A percentile compares a stretch with the other conserved stretches of the same genome.
Evolutionary conservation across 1,139 yeast species (phyloP).

Genomic region (Zhuliangozyma blackwelliae): DNA sequence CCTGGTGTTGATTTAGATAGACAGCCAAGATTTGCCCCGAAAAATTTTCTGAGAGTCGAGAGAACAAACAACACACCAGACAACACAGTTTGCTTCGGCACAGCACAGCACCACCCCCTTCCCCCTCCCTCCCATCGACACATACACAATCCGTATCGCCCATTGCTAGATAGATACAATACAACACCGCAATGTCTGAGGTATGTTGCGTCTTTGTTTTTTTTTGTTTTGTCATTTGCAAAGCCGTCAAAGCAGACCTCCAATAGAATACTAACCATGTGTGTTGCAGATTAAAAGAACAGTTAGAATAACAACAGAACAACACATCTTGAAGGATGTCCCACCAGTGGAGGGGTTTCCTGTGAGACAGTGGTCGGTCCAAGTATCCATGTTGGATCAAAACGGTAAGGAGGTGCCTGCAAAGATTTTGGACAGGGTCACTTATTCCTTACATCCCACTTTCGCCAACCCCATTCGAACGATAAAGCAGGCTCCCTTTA

Average conservation of each 20-base stretch:
- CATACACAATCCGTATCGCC: no score
- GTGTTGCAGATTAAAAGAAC: constrained; percentile 66
- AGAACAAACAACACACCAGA: no score
- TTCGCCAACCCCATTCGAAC: constrained; percentile 84
- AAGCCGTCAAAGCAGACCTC: no score
- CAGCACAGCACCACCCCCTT: no score
- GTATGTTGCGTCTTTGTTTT: constrained; percentile 9
- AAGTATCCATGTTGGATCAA: constrained; percentile 69
- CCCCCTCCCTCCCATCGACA: no score
- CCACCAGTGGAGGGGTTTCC: constrained; percentile 92
- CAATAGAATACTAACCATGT: constrained; percentile 9
- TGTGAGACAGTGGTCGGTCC: constrained; percentile 91
- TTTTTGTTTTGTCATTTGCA: neutral
- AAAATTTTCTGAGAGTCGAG: no score
- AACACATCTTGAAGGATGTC: constrained; percentile 75
- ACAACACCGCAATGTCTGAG: constrained; percentile 9
- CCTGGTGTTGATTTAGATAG: no score
- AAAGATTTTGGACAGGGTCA: constrained; percentile 82
- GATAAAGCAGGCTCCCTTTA: constrained; percentile 82
- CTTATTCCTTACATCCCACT: constrained; percentile 92
- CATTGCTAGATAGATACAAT: no score
- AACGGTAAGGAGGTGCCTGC: constrained; percentile 86
- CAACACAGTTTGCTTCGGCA: no score
- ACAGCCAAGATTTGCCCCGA: no score
- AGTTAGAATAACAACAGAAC: constrained; percentile 82